Evolutionary conservation across 306 rosid genomes (phyloP).

Genomic region (Glycyrrhiza uralensis): DNA sequence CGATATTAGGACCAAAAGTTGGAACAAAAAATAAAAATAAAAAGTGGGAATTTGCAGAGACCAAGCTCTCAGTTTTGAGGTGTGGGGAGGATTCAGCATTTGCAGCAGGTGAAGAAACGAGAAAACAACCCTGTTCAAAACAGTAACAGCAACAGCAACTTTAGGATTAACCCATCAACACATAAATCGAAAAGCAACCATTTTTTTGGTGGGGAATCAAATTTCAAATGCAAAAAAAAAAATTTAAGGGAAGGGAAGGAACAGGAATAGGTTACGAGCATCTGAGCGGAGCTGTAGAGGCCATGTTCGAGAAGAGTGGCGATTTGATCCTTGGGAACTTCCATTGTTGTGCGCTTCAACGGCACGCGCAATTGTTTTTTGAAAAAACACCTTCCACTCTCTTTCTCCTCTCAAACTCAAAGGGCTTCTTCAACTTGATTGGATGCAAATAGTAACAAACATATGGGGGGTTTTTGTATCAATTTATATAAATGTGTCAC

Average conservation of each 20-base stretch:
- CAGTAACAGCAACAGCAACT: slow-evolving; percentile 16
- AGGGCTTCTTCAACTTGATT: slow-evolving; percentile 16
- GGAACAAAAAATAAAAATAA: not conserved
- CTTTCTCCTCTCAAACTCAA: not conserved
- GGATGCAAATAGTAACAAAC: slow-evolving; percentile 8
- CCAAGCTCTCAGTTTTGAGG: slow-evolving; percentile 92
- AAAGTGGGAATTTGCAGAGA: slow-evolving; percentile 30
- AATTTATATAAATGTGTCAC: not conserved
- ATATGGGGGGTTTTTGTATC: not conserved
- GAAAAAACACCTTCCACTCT: not conserved
- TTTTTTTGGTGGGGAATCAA: not conserved
- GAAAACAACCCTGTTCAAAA: slow-evolving; percentile 72
- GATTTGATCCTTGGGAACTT: slow-evolving; percentile 97
- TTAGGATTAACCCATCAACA: not conserved
- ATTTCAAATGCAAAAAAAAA: not conserved
- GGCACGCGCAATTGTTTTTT: slow-evolving; percentile 34
- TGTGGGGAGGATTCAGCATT: slow-evolving; percentile 70
- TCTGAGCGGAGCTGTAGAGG: slow-evolving; percentile 92
- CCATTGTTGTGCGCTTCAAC: slow-evolving; percentile 47
- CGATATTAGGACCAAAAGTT: not conserved
- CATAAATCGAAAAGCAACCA: not conserved
- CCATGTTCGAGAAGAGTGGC: slow-evolving; percentile 76
- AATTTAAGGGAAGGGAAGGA: not conserved
- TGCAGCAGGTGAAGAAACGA: slow-evolving; percentile 89
- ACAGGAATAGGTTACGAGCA: slow-evolving; percentile 53